phyloP scores from a whole-genome alignment of 257 asterid genomes.

The Cordia subcordata region DNA sequence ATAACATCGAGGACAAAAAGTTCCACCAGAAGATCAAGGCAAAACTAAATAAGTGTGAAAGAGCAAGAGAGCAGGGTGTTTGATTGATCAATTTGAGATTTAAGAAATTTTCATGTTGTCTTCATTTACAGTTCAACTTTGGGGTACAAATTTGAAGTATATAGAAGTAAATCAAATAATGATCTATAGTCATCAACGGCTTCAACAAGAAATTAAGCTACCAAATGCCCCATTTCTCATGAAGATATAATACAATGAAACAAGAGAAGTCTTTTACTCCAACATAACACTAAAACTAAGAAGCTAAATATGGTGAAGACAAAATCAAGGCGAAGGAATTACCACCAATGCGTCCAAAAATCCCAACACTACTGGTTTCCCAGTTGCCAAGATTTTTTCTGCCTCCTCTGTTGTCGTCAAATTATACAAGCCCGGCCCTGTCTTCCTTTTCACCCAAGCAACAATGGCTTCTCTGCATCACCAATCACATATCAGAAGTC shows the following conservation, averaged over 20 bases:
- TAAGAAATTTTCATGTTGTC: no score
- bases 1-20: no score
- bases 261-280: no score
- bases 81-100: no score
- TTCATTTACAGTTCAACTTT: no score
- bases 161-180: no score
- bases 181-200: background rate
- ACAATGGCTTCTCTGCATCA: conserved; percentile 68
- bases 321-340: conserved; percentile 9
- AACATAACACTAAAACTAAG: background rate
- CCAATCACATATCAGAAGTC: background rate
- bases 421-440: conserved; percentile 69
- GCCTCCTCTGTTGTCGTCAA: conserved; percentile 83
- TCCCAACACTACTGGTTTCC: conserved; percentile 63
- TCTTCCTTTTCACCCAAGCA: conserved; percentile 91
- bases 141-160: no score
- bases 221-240: no score
- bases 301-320: background rate
- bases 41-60: no score
- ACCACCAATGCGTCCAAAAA: conserved; percentile 74
- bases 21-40: no score
- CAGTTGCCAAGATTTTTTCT: conserved; percentile 58
- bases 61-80: no score
- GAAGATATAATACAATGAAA: no score
- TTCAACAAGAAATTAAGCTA: background rate